phyloP scores from a whole-genome alignment of 345 rosid species.

The Rhodamnia rubescens region DNA sequence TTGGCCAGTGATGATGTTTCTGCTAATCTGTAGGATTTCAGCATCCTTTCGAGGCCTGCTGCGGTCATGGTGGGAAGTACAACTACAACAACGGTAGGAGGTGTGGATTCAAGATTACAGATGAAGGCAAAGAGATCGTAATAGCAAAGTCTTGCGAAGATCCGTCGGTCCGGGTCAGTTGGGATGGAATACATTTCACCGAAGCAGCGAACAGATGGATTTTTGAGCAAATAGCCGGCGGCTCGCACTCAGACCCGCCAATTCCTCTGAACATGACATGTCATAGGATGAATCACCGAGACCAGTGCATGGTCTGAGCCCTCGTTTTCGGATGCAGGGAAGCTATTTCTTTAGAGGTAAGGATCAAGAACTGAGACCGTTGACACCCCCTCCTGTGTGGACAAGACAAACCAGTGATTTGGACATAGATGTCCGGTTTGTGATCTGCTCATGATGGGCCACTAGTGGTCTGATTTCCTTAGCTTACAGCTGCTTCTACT shows the following conservation, averaged over 20 bases:
- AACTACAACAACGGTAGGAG: slow-evolving; percentile 35
- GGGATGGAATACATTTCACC: slow-evolving; percentile 75
- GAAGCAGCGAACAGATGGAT: slow-evolving; percentile 66
- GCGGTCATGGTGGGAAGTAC: slow-evolving; percentile 74
- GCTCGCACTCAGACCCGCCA: slow-evolving; percentile 47
- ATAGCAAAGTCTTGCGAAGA: slow-evolving; percentile 43
- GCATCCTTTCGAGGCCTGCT: slow-evolving; percentile 44
- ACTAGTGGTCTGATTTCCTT: neutral
- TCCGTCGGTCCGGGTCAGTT: slow-evolving; percentile 35
- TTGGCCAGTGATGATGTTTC: neutral
- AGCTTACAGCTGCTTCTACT: neutral
- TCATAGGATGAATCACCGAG: neutral
- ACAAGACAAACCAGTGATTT: neutral
- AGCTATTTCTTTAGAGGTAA: neutral
- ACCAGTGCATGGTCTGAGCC: neutral
- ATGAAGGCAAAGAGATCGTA: slow-evolving; percentile 34
- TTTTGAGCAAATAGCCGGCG: slow-evolving; percentile 25
- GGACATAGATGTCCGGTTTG: neutral
- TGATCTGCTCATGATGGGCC: neutral
- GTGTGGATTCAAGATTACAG: slow-evolving; percentile 36
- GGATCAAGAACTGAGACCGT: neutral
- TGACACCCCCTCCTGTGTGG: too few relatives aligned
- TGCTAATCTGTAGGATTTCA: slow-evolving; percentile 27
- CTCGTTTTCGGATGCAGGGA: neutral
- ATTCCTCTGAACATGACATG: slow-evolving; percentile 39